A percentile compares a stretch with the other conserved stretches of the same genome.
Evolutionary conservation across 139 green algal species (phyloP).

Genomic region (Nannochloris sp.): DNA sequence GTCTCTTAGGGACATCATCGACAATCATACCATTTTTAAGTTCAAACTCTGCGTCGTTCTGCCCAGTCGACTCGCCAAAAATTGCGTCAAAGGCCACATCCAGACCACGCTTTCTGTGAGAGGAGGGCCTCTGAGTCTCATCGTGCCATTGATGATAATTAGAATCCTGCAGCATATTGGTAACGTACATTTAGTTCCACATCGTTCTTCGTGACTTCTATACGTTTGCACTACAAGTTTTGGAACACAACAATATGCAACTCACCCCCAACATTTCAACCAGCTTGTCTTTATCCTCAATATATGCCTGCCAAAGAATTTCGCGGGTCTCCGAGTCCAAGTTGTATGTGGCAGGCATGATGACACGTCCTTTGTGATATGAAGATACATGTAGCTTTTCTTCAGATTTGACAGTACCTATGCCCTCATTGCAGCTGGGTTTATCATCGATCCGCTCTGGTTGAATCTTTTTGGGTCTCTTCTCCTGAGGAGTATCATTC

Average conservation of each 20-base stretch:
- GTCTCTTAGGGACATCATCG: background rate
- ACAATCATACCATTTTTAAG: background rate
- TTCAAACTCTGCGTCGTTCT: background rate
- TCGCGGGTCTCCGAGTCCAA: slow-evolving; percentile 19
- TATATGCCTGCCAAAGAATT: slow-evolving; percentile 28
- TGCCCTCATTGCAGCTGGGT: background rate
- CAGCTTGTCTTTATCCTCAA: slow-evolving; percentile 31
- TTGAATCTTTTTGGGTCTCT: no score
- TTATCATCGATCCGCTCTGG: no score
- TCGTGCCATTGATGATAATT: slow-evolving; percentile 31
- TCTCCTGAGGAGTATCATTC: no score
- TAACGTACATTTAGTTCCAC: background rate
- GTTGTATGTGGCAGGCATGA: background rate
- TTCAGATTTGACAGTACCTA: background rate
- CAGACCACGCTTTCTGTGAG: background rate
- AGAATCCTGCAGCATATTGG: slow-evolving; percentile 12
- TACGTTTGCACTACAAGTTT: background rate
- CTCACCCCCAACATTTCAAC: slow-evolving; percentile 27
- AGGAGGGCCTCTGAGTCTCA: slow-evolving; percentile 8
- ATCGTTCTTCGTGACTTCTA: background rate
- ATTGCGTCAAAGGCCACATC: slow-evolving; percentile 22
- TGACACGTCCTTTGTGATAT: slow-evolving; percentile 1
- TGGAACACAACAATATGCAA: background rate
- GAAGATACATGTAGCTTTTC: background rate
- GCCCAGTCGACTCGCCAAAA: background rate